Evolutionary conservation across 1,284 basidiomycete genomes (phyloP), one percentile per base, ranked within the genome.

Genomic region (Mycena sp.): DNA sequence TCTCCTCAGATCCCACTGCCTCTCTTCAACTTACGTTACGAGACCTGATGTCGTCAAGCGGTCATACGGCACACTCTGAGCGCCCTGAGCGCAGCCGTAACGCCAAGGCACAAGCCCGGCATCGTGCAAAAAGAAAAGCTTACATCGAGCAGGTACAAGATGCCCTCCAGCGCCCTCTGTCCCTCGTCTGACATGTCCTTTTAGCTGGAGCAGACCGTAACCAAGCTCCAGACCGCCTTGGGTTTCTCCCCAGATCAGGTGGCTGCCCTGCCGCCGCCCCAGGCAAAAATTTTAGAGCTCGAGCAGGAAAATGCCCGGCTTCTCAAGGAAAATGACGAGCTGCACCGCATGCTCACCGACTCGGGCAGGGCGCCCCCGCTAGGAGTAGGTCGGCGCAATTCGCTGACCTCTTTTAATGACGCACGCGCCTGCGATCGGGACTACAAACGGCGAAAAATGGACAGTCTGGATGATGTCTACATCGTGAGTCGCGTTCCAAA

Each of bases 111-210:
- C 94, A 96, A 80, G 93, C 94, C 56, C 83, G 94, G 71, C 94
- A 96, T 82, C 87, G 94, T 60, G 94, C 94, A 74, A 96, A 96
- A 79, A 86, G 94, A 77, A 96, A 96, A 81, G 94, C 93, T 12
- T 95, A 96, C 80, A 93, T 96, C 72, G 93, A 95, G 71, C 90
- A 94, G 81, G 93, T 93, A 66, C 67, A 84, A 78, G 19, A 46
- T 58, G 40, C 37, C 59, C 63, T 60, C 59, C 37, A 48, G 21
- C 29, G 17, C 48, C 26, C 17, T 30, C 30, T 56, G 37, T 43
- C 30, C 35, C 16, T 11, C 30, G 21, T 52, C 68, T 66, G 32
- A 67, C 14, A 58, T 32, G 46, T 55, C 43, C 38, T 28, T 35
- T 44, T 7, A 93, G 92, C 83, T 93, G 65, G 92, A 94, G 70